Percentiles rank a stretch among this genome's conserved stretches.
These are phyloP conservation scores for Fomitopsis schrenkii DNA, from an alignment of 1,284 basidiomycete species.

Conservation along the genomic window DNA sequence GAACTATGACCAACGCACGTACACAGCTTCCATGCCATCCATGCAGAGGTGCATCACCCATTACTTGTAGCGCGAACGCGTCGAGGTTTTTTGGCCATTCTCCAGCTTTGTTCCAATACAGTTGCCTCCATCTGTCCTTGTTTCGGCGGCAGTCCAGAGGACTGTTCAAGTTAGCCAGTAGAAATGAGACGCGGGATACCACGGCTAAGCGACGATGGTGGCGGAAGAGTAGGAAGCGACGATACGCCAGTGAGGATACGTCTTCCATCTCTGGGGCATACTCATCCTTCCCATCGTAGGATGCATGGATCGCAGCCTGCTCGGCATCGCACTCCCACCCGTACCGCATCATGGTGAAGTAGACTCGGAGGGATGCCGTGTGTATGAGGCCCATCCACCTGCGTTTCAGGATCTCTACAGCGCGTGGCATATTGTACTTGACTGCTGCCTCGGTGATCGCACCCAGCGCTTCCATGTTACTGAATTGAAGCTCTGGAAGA, in stretches of 20 bases:
- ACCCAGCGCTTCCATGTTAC: no score
- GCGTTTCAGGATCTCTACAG: no score
- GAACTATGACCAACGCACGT: neutral
- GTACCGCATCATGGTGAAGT: no score
- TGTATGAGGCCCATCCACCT: no score
- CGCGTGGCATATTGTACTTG: no score
- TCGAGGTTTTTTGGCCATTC: neutral
- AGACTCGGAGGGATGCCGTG: no score
- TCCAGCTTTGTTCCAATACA: neutral
- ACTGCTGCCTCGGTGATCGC: no score
- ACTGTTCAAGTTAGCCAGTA: neutral
- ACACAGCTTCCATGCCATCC: neutral
- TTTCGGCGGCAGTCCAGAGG: neutral
- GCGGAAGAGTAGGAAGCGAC: neutral
- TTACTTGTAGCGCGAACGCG: neutral
- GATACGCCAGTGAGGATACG: neutral
- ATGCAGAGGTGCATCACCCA: neutral
- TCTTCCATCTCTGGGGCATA: neutral
- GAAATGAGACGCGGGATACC: neutral
- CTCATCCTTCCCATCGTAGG: neutral
- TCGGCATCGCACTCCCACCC: no score
- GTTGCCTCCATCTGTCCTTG: neutral
- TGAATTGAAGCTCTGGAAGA: no score
- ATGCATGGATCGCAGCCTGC: no score
- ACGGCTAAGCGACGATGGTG: neutral